Conservation (phyloP, 2,329 filamentous ascomycete species). For the Sclerotiophoma versabilis region DNA sequence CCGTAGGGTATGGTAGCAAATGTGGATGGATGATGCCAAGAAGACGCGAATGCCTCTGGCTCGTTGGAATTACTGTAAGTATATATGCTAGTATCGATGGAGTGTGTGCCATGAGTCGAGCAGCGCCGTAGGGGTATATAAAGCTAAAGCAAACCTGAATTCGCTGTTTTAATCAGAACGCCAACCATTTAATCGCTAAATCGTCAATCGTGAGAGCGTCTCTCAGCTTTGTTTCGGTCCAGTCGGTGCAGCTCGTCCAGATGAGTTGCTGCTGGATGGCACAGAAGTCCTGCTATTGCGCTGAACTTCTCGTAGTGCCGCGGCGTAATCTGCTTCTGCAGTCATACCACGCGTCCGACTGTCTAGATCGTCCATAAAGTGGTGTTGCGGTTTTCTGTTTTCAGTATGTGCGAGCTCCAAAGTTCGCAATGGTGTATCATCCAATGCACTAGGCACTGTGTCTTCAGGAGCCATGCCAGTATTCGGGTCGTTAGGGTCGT, state of each 20-base stretch:
- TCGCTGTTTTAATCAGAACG: constrained; percentile 4
- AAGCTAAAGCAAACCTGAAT: constrained; percentile 8
- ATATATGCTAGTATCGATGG: constrained; percentile 1
- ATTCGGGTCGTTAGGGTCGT: constrained; percentile 23
- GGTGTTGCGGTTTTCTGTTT: constrained; percentile 27
- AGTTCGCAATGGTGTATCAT: constrained; percentile 23
- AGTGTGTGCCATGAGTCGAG: neutral
- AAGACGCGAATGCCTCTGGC: neutral
- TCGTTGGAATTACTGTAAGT: constrained; percentile 9
- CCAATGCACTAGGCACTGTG: constrained; percentile 39
- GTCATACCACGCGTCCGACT: constrained; percentile 19
- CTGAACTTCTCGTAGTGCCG: constrained; percentile 38
- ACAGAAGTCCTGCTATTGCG: constrained; percentile 12
- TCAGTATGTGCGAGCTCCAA: constrained; percentile 23
- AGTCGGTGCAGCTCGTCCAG: constrained; percentile 6
- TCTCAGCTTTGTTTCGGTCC: constrained; percentile 13
- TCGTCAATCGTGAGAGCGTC: constrained; percentile 10
- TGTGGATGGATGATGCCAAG: neutral
- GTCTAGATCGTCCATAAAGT: constrained; percentile 29
- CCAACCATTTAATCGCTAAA: constrained; percentile 20
- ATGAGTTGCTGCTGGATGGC: constrained; percentile 15
- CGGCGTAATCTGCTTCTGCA: constrained; percentile 39
- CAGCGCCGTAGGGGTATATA: constrained; percentile 15
- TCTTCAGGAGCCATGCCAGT: constrained; percentile 37
- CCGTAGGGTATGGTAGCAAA: neutral